Conservation (phyloP, 768 basidiomycete species). For the Gautieria morchelliformis region DNA sequence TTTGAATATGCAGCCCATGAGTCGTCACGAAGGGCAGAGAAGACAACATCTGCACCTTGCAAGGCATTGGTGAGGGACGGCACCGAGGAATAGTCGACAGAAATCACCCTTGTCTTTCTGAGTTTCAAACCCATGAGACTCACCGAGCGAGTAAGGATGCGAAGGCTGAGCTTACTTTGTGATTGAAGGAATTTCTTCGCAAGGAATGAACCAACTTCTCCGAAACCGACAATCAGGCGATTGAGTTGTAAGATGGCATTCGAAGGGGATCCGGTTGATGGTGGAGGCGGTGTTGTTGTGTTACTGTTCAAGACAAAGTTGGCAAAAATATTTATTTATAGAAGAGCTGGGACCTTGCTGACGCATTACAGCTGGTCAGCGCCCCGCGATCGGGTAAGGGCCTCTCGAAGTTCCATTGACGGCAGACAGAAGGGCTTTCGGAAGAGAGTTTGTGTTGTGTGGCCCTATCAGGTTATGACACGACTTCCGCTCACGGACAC, state of each 20-base stretch:
- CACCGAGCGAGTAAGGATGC: not conserved
- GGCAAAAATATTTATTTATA: too few relatives aligned
- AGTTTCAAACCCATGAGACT: not conserved
- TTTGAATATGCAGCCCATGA: not conserved
- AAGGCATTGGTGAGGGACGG: not conserved
- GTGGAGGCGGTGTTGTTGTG: too few relatives aligned
- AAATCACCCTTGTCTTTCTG: not conserved
- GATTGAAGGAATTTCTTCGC: not conserved
- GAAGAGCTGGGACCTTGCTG: too few relatives aligned
- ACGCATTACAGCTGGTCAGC: too few relatives aligned
- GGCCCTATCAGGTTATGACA: too few relatives aligned
- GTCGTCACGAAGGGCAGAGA: not conserved
- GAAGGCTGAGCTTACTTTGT: not conserved
- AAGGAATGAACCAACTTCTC: not conserved
- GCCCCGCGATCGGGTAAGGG: too few relatives aligned
- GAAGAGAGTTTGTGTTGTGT: too few relatives aligned
- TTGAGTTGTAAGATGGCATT: not conserved
- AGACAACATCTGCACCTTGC: not conserved
- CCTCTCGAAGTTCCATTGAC: too few relatives aligned
- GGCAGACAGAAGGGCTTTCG: too few relatives aligned
- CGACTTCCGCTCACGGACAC: too few relatives aligned
- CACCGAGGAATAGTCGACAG: not conserved
- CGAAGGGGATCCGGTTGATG: not conserved
- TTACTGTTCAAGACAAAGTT: too few relatives aligned
- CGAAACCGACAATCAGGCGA: not conserved